These are phyloP conservation scores for Termitomyces sp. DNA, from an alignment of 768 basidiomycete species.

Conservation along the genomic window DNA sequence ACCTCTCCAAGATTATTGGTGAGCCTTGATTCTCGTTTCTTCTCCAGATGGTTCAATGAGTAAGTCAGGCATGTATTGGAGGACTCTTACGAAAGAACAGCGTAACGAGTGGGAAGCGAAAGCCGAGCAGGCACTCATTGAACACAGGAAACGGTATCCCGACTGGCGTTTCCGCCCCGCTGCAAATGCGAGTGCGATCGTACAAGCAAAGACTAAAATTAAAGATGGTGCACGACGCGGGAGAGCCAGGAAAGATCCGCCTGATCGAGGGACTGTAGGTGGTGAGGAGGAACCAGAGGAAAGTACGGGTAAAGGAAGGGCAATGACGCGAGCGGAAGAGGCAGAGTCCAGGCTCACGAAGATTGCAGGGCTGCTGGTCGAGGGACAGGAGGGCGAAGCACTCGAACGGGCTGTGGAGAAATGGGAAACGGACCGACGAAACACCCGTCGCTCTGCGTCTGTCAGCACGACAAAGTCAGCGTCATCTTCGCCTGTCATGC, in stretches of 20 bases:
- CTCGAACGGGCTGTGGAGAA: slow-evolving; percentile 58
- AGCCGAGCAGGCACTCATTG: slow-evolving; percentile 64
- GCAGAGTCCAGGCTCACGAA: slow-evolving; percentile 56
- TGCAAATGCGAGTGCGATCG: slow-evolving; percentile 25
- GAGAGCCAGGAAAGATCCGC: slow-evolving; percentile 14
- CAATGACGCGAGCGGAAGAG: slow-evolving; percentile 14
- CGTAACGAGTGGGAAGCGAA: slow-evolving; percentile 70
- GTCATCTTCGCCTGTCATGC: background rate
- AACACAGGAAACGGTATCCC: slow-evolving; percentile 69
- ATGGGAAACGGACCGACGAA: slow-evolving; percentile 39
- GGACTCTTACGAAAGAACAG: slow-evolving; percentile 59
- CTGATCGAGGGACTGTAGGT: slow-evolving; percentile 23
- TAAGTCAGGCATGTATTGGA: slow-evolving; percentile 66
- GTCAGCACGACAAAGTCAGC: background rate
- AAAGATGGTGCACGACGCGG: slow-evolving; percentile 20
- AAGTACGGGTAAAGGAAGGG: slow-evolving; percentile 21
- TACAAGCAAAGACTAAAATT: slow-evolving; percentile 25
- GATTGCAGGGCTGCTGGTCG: slow-evolving; percentile 60
- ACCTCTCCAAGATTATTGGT: slow-evolving; percentile 81
- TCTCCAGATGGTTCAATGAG: background rate
- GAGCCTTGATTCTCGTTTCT: slow-evolving; percentile 11
- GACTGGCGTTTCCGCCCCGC: slow-evolving; percentile 80
- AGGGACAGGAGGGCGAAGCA: slow-evolving; percentile 59
- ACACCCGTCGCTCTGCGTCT: background rate
- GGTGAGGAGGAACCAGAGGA: slow-evolving; percentile 2